Base-by-base conservation (phyloP, 176 grass and related monocot genomes). In the Bothriochloa decipiens region DNA sequence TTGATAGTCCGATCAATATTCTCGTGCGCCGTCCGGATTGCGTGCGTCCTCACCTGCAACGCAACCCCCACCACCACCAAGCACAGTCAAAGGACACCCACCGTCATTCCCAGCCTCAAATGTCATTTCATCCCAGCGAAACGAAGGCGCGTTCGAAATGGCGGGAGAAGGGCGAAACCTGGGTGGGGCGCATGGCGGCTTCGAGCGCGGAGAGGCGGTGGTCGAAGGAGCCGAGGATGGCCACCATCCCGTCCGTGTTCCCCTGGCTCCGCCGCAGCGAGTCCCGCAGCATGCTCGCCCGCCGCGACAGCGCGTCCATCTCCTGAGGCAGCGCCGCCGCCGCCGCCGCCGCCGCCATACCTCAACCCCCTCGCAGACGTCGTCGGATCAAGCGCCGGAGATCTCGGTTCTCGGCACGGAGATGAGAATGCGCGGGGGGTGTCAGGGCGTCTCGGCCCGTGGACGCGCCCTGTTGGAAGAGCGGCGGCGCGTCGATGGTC, bases 121-220 rank as follows among this genome's bases (percentile, higher is more conserved):
- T 61, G 25, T 4, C 57, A 65, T 46, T 64, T 3, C 23, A 17
- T 11, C 22, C 36, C 50, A 76, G 76, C 58, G 4, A 8, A 70
- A 62, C 3, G 26, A 20, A 25, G 36, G 0, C 20, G n/a, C 0
- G 20, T 7, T 15, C 12, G 6, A 12, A 67, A 84, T 17, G 27
- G 20, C 8, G 14, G 43, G 47, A 15, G 29, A 20, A n/a, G 70
- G 15, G 3, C n/a, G 1, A 37, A 28, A 93, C 96, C 93, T 95
- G 96, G 28, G 88, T 94, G 83, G 96, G 96, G 55, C 96, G 96
- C 93, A 95, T 95, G 68, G 87, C 89, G 29, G 93, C 89, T 83
- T 98, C 96, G 74, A 98, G 91, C 67, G 87, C 91, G 68, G 96
- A 98, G 83, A 95, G 93, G 77, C 89, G 96, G 83, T 98, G 93